Percentiles rank a stretch among this genome's conserved stretches.
These are phyloP conservation scores for Diplogelasinospora grovesii DNA, from an alignment of 495 filamentous ascomycete species.

Conservation along the genomic window DNA sequence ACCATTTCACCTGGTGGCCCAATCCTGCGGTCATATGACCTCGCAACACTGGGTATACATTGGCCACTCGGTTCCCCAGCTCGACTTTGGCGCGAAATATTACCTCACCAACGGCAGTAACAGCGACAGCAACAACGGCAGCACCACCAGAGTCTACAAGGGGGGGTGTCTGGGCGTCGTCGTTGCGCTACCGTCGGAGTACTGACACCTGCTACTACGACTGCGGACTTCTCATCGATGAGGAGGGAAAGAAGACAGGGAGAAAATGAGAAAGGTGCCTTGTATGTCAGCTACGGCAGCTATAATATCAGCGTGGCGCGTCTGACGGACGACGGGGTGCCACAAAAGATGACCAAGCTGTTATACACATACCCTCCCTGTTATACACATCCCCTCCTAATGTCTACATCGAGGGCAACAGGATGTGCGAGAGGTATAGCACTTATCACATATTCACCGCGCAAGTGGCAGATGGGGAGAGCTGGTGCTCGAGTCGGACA, in stretches of 20 bases:
- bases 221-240: slow-evolving; percentile 49
- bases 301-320: slow-evolving; percentile 43
- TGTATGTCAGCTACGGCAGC: slow-evolving; percentile 52
- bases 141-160: too few relatives aligned
- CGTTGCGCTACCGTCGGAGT: slow-evolving; percentile 41
- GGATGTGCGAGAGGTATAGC: slow-evolving; percentile 51
- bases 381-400: too few relatives aligned
- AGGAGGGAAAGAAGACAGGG: too few relatives aligned
- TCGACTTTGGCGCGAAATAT: slow-evolving; percentile 44
- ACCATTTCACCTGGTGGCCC: slow-evolving; percentile 55
- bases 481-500: slow-evolving; percentile 42
- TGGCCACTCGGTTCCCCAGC: slow-evolving; percentile 45
- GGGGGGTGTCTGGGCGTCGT: slow-evolving; percentile 52
- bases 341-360: slow-evolving; percentile 34
- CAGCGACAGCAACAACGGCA: slow-evolving; percentile 44
- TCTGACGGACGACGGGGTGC: slow-evolving; percentile 39
- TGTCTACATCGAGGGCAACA: slow-evolving; percentile 52
- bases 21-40: slow-evolving; percentile 48
- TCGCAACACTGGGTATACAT: slow-evolving; percentile 52
- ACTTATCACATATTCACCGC: slow-evolving; percentile 49
- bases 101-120: slow-evolving; percentile 32
- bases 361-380: slow-evolving; percentile 33
- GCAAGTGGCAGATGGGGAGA: slow-evolving; percentile 38
- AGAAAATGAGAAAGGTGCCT: too few relatives aligned
- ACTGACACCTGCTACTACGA: slow-evolving; percentile 53